Base-by-base conservation (phyloP, 1,284 basidiomycete species). In the Leccinum pachyderme region DNA sequence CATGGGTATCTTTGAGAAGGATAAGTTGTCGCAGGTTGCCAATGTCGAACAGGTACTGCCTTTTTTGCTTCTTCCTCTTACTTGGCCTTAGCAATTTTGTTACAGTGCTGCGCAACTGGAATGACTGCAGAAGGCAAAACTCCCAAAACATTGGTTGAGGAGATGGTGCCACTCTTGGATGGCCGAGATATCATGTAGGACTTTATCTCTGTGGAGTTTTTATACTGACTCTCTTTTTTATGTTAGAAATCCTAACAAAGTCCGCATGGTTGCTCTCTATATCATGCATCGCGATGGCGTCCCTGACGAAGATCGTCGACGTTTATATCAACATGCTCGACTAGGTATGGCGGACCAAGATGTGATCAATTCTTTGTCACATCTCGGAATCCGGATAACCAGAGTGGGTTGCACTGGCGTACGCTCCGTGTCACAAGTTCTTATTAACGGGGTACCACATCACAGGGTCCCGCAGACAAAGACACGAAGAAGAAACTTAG, bases 141-240 rank as follows among this genome's bases (percentile, higher is more conserved):
- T 24, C 95, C 95, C 1, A 97, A 96, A 69, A 84, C 83, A 1
- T 75, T 99, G 4, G 95, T 99, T 1, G 97, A 99, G 72, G 95
- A 99, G 71, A 98, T 99, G 95, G 96, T 99, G 0, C 95, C 96
- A 0, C 73, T 99, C 27, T 78, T 99, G 29, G 97, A 97, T 68
- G 89, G 91, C 69, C 81, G 86, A 47, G 83, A 89, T 24, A 84
- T 98, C 53, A 78, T 86, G 93, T 93, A 71, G 66, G 84, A 41
- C 6, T 22, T 70, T 35, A 51, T 24, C 43, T 32, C 43, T 49
- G 25, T 11, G 13, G 18, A 31, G 28, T 12, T 35, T 33, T 22
- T 2, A 24, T 24, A 27, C 48, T 29, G 39, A 63, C 39, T 32
- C 28, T 45, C 39, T 32, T 31, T 45, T 29, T 47, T 47, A 8